These are phyloP conservation scores for Tolypocladium endophyticum DNA, from an alignment of 2,329 filamentous ascomycete genomes.

Conservation along the genomic window DNA sequence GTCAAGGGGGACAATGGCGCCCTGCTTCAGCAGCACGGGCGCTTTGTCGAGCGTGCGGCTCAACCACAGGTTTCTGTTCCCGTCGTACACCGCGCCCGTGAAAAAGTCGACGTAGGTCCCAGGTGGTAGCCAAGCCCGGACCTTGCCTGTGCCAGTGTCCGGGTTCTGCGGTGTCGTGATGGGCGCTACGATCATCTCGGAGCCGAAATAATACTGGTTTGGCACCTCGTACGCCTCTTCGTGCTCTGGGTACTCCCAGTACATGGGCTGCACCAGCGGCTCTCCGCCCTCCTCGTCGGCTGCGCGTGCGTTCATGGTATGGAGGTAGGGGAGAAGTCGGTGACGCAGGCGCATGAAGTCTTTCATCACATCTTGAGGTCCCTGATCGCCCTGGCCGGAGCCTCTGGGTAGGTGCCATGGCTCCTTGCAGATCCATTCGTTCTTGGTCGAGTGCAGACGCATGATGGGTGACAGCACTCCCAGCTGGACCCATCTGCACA, in stretches of 20 bases:
- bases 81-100: conserved; percentile 46
- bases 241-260: conserved; percentile 44
- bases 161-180: conserved; percentile 40
- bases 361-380: conserved; percentile 34
- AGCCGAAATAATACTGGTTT: conserved; percentile 51
- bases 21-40: conserved; percentile 45
- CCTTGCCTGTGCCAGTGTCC: conserved; percentile 33
- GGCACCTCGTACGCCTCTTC: conserved; percentile 44
- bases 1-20: conserved; percentile 48
- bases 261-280: conserved; percentile 50
- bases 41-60: conserved; percentile 36
- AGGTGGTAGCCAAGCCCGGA: conserved; percentile 46
- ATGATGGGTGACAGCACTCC: conserved; percentile 52
- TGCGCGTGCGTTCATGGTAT: conserved; percentile 42
- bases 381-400: conserved; percentile 34
- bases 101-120: conserved; percentile 47
- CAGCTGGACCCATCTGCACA: conserved; percentile 50
- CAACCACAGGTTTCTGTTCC: conserved; percentile 39
- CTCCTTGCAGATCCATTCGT: conserved; percentile 48
- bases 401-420: conserved; percentile 37
- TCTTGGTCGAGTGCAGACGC: conserved; percentile 49
- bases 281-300: conserved; percentile 29
- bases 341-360: conserved; percentile 44
- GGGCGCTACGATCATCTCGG: conserved; percentile 43
- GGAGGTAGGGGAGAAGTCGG: conserved; percentile 48